phyloP scores from a whole-genome alignment of 441 rosid genomes.

The Metrosideros polymorpha region DNA sequence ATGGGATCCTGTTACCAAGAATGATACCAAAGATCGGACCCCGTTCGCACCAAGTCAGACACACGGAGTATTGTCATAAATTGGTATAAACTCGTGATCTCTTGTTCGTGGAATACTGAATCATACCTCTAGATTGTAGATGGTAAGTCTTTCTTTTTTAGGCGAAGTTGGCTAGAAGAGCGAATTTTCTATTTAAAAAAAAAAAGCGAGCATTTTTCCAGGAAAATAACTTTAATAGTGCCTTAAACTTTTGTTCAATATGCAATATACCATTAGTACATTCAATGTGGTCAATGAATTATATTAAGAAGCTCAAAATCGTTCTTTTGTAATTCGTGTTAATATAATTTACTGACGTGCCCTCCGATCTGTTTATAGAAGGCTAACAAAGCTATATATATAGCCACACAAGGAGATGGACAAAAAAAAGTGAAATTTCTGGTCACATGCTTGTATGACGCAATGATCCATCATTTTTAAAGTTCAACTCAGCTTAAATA shows the following conservation, averaged over 20 bases:
- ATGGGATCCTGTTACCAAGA: not conserved
- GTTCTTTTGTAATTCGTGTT: accelerated
- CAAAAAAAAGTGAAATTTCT: accelerated
- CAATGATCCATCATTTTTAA: not conserved
- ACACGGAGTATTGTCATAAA: not conserved
- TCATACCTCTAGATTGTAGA: not conserved
- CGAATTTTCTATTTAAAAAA: not conserved
- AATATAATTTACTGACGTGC: not conserved
- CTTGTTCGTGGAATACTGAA: not conserved
- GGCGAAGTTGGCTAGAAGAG: not conserved
- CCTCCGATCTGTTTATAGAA: too few species aligned
- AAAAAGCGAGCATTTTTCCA: not conserved
- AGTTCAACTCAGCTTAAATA: accelerated
- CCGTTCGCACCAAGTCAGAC: not conserved
- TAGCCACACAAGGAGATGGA: not conserved
- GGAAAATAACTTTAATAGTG: not conserved
- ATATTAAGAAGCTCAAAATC: not conserved
- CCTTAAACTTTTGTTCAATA: accelerated
- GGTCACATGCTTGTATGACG: accelerated
- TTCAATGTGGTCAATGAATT: not conserved
- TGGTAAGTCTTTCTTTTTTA: not conserved
- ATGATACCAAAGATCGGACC: not conserved
- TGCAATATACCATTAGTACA: accelerated
- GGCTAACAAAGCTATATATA: not conserved
- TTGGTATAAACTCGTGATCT: not conserved